phyloP scores from a whole-genome alignment of 257 asterid genomes.

The Rubia yunnanensis region DNA sequence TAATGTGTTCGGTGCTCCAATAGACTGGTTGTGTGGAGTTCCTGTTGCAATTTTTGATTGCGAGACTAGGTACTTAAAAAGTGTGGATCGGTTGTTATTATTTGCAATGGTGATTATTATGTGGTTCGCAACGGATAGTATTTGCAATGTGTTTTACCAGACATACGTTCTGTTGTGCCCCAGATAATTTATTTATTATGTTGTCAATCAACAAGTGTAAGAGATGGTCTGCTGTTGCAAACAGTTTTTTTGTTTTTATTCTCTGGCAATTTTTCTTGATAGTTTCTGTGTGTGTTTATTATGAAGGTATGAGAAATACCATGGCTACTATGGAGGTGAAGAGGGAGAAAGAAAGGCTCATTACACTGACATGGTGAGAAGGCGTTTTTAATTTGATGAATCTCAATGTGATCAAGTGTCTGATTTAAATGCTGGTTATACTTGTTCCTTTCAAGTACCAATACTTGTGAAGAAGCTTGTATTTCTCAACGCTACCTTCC shows the following conservation, averaged over 20 bases:
- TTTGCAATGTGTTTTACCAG: not conserved
- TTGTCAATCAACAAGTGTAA: not conserved
- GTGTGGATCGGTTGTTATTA: not conserved
- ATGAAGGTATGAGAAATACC: slow-evolving; percentile 89
- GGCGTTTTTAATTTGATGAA: not conserved
- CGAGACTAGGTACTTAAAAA: not conserved
- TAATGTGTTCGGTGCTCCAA: not conserved
- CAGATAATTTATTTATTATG: not conserved
- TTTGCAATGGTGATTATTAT: not conserved
- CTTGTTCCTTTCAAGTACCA: not conserved
- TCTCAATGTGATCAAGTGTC: not conserved
- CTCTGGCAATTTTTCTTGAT: not conserved
- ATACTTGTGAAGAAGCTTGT: not conserved
- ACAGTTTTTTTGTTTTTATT: not conserved
- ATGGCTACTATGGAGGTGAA: slow-evolving; percentile 82
- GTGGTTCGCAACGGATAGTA: not conserved
- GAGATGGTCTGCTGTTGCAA: not conserved
- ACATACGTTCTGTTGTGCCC: not conserved
- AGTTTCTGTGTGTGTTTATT: slow-evolving; percentile 4
- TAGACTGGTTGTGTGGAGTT: not conserved
- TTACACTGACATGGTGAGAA: slow-evolving; percentile 86
- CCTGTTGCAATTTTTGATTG: not conserved
- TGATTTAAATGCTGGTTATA: not conserved
- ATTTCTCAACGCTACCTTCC: not conserved
- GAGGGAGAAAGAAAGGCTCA: slow-evolving; percentile 86